Evolutionary conservation across 1,284 basidiomycete genomes (phyloP).

Genomic region (Pyrrhoderma lamaoense): DNA sequence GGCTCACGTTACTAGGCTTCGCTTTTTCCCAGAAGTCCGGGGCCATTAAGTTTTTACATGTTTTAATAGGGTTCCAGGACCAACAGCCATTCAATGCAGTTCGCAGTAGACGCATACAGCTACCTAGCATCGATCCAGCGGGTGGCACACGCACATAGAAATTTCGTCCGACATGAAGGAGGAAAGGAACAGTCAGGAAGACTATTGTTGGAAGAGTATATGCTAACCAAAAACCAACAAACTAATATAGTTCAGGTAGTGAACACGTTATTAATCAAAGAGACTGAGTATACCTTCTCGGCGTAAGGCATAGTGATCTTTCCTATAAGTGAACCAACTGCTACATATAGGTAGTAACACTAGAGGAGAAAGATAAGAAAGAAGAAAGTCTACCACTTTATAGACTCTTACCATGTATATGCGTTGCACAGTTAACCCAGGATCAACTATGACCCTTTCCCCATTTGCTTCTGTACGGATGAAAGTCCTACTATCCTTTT

Average conservation of each 20-base stretch:
- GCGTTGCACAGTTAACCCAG: conserved; percentile 58
- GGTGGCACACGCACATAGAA: conserved; percentile 66
- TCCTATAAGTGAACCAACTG: conserved; percentile 67
- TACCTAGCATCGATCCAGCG: conserved; percentile 66
- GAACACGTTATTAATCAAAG: neutral
- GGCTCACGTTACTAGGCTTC: conserved; percentile 53
- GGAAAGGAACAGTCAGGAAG: conserved; percentile 63
- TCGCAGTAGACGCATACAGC: conserved; percentile 42
- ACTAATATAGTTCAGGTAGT: conserved; percentile 28
- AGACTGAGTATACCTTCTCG: conserved; percentile 46
- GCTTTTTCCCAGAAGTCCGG: conserved; percentile 74
- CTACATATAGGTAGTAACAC: conserved; percentile 76
- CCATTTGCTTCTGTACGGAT: conserved; percentile 49
- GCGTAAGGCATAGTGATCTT: conserved; percentile 67
- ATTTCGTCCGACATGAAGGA: conserved; percentile 61
- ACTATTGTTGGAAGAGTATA: conserved; percentile 62
- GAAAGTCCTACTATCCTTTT: conserved; percentile 54
- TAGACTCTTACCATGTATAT: conserved; percentile 48
- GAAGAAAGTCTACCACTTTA: neutral
- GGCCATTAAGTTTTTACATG: conserved; percentile 43
- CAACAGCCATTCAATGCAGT: conserved; percentile 48
- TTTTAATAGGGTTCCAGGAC: conserved; percentile 48
- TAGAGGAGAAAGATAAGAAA: neutral
- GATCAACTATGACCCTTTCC: conserved; percentile 79
- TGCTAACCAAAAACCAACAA: conserved; percentile 66